Conservation (phyloP, 2,329 filamentous ascomycete genomes). For the Penicillium sp. region DNA sequence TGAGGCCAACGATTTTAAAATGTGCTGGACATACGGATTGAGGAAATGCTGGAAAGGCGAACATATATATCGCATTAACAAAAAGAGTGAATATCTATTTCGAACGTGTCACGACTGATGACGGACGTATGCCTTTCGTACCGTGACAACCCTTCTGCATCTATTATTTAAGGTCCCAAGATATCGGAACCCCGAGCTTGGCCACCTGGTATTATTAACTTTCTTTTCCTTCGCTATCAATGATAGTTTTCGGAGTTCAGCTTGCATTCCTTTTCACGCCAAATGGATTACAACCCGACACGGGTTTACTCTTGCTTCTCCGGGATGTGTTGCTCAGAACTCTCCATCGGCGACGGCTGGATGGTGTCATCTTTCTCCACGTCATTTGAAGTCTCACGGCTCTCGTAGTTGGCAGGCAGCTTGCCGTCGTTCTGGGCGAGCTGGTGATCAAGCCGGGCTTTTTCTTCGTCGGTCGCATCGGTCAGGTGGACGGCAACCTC, state of each 20-base stretch:
- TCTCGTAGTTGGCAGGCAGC: not conserved
- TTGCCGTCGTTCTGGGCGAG: constrained; percentile 2
- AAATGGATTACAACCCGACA: not conserved
- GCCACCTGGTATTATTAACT: not conserved
- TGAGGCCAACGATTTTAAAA: too few relatives aligned
- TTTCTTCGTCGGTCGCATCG: constrained; percentile 44
- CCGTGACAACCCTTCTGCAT: not conserved
- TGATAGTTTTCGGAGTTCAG: not conserved
- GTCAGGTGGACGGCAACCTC: constrained; percentile 50
- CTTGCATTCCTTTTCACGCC: not conserved
- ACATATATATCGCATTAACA: too few relatives aligned
- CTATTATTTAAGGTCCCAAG: not conserved
- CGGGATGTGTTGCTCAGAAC: not conserved
- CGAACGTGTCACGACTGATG: too few relatives aligned
- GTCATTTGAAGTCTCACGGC: not conserved
- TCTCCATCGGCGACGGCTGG: not conserved
- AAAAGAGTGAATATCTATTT: too few relatives aligned
- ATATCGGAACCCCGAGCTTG: not conserved
- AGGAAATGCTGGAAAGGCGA: too few relatives aligned
- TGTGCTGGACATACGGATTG: too few relatives aligned
- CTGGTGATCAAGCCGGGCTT: constrained; percentile 22
- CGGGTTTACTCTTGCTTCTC: not conserved
- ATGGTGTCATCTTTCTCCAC: not conserved
- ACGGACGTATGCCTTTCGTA: too few relatives aligned
- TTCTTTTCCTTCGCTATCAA: not conserved